Evolutionary conservation across 2,329 filamentous ascomycete species (phyloP), one percentile per base, ranked within the genome.

Genomic region (Alternaria postmessia): DNA sequence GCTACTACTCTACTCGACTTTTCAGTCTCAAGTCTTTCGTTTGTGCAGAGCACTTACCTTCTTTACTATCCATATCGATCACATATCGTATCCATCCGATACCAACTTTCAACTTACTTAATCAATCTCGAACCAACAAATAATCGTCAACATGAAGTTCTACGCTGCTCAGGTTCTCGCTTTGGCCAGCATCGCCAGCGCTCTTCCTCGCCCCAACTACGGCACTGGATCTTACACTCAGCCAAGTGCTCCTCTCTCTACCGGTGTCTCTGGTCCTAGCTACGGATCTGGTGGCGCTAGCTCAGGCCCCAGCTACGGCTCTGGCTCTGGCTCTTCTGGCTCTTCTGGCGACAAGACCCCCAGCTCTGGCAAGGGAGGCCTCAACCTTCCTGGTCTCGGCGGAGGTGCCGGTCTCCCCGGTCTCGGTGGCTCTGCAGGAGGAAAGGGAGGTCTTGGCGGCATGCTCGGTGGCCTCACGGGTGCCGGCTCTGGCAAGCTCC

Each of bases 121-220:
- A 12, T 43, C n/a, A 46, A 44, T 30, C 24, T 51, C 43, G 22
- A 55, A 28, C 42, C 34, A 9, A 43, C 16, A 11, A 36, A 38
- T 12, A 24, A 56, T 55, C 28, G 30, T 42, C 46, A 59, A 59
- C 38, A 59, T 59, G 57, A 59, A 59, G 57, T 59, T 56, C 57
- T 32, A 48, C 51, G 32, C 51, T 42, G 51, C 52, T 24, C 44
- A 56, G 38, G 38, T 59, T 32, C 42, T 59, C 30, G 52, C 52
- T 56, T 32, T 59, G 30, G 52, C 52, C 44, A 56, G 44, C 52
- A 49, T 59, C 26, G 46, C 53, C 22, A 41, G 44, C 36, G 57
- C 57, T 14, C 57, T 59, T 39, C 57, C 57, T 34, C 48, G 22
- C 42, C 52, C 57, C n/a, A 47, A 56, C 20, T 49, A 55, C 39